Conservation (phyloP, 73 alveolate genomes). For the Tetrahymena thermophila region DNA sequence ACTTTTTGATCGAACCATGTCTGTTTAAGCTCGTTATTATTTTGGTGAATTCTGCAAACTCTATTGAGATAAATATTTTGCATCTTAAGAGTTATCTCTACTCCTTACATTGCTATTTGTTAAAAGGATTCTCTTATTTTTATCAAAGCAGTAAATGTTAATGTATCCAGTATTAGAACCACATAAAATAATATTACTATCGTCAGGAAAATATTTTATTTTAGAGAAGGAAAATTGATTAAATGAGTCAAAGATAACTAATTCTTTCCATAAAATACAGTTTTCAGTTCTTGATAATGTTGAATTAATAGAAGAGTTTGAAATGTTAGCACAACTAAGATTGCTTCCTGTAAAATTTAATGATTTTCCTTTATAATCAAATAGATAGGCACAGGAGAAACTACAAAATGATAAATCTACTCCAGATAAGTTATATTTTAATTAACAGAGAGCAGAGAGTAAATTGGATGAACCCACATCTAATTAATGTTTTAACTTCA, state of each 20-base stretch:
- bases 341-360: background rate
- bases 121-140: background rate
- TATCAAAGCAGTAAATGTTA: background rate
- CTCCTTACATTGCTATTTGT: background rate
- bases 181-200: background rate
- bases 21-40: background rate
- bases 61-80: background rate
- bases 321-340: background rate
- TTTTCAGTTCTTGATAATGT: background rate
- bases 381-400: background rate
- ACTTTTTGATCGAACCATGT: background rate
- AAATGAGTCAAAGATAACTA: background rate
- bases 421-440: background rate
- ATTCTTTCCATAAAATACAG: background rate
- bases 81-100: background rate
- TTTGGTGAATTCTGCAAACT: background rate
- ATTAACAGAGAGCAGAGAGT: background rate
- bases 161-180: background rate
- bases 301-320: background rate
- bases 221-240: background rate
- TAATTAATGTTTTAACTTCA: background rate
- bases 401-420: background rate
- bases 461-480: background rate
- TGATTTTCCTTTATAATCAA: background rate
- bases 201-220: background rate